Evolutionary conservation across 148 eudicot genomes (phyloP).

Genomic region (Chenopodium quinoa): DNA sequence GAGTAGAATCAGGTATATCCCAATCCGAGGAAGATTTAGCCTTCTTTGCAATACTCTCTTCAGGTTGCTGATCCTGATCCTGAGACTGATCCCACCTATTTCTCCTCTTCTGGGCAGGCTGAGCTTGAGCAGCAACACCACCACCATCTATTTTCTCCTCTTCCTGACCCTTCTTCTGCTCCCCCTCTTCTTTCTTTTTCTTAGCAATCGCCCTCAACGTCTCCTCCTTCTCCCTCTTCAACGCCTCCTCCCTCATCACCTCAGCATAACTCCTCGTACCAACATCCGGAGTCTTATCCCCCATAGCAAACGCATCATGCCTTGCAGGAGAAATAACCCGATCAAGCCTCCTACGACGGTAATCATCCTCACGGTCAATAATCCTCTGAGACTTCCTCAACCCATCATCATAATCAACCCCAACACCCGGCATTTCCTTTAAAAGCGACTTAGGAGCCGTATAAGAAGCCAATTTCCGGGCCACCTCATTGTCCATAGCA

Average conservation of each 20-base stretch:
- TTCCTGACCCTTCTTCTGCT: conserved; percentile 38
- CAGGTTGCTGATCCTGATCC: conserved; percentile 40
- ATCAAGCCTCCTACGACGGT: conserved; percentile 61
- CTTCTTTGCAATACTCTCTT: conserved; percentile 50
- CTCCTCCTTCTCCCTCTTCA: conserved; percentile 75
- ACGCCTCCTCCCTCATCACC: conserved; percentile 77
- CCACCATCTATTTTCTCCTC: conserved; percentile 42
- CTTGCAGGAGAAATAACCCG: conserved; percentile 74
- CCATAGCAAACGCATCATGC: conserved; percentile 71
- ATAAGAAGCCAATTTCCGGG: conserved; percentile 62
- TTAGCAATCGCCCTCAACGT: conserved; percentile 55
- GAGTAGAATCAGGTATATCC: conserved; percentile 93
- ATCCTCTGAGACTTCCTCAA: conserved; percentile 63
- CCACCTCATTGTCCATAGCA: conserved; percentile 54
- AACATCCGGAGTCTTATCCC: conserved; percentile 88
- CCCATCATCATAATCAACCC: conserved; percentile 57
- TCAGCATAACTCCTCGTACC: conserved; percentile 75
- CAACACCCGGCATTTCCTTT: conserved; percentile 68
- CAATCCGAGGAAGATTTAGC: conserved; percentile 77
- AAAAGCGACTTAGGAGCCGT: conserved; percentile 79
- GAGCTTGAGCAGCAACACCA: conserved; percentile 24
- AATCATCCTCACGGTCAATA: conserved; percentile 82
- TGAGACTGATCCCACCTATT: conserved; percentile 93
- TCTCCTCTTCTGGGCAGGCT: conserved; percentile 69
- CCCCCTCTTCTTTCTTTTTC: conserved; percentile 74